Evolutionary conservation across 148 eudicot species (phyloP).

Genomic region (Nepenthes gracilis): DNA sequence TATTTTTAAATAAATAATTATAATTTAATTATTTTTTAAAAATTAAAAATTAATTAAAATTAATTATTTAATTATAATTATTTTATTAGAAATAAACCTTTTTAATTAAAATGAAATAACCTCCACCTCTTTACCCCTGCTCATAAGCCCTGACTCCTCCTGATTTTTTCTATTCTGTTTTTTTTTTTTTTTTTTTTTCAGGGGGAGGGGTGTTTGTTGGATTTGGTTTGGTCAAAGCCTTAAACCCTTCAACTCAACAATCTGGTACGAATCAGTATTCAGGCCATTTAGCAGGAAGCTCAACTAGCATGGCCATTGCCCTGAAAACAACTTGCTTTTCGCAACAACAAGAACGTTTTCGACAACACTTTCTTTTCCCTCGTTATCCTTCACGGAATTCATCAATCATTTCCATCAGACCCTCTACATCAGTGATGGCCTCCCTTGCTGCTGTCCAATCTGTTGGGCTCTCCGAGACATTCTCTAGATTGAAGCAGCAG

Average conservation of each 20-base stretch:
- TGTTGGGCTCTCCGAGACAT: constrained; percentile 64
- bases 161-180: too few species aligned
- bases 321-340: constrained; percentile 24
- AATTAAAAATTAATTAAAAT: too few species aligned
- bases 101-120: too few species aligned
- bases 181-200: too few species aligned
- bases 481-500: constrained; percentile 40
- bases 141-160: too few species aligned
- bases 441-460: constrained; percentile 30
- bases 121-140: too few species aligned
- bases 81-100: too few species aligned
- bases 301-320: constrained; percentile 22
- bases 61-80: too few species aligned
- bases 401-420: constrained; percentile 1
- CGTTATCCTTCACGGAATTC: constrained; percentile 7
- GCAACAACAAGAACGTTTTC: constrained; percentile 23
- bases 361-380: constrained; percentile 3
- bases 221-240: too few species aligned
- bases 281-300: neutral
- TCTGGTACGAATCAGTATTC: neutral
- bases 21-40: too few species aligned
- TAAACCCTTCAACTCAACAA: neutral
- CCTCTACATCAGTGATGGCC: constrained; percentile 31
- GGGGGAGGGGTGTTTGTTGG: too few species aligned
- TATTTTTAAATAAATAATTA: too few species aligned